phyloP scores from a whole-genome alignment of 805 yeast genomes.

The Cyberlindnera maritima region DNA sequence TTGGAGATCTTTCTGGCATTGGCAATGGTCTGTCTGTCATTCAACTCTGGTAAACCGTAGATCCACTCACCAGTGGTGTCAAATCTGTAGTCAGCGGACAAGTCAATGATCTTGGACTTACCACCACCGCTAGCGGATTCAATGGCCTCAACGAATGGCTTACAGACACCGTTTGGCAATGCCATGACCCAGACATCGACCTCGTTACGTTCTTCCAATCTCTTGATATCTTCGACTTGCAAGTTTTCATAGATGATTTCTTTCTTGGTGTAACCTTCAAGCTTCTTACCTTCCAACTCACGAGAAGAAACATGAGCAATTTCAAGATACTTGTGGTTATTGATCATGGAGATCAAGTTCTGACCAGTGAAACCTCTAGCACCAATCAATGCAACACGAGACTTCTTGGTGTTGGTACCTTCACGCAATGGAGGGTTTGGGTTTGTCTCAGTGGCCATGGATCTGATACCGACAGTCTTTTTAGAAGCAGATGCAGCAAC shows the following conservation, averaged over 20 bases:
- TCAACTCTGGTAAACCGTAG: constrained; percentile 94
- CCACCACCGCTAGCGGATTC: constrained; percentile 60
- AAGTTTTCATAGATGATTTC: constrained; percentile 81
- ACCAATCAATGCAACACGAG: constrained; percentile 91
- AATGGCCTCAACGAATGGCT: constrained; percentile 80
- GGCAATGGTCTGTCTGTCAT: constrained; percentile 62
- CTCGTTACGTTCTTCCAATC: constrained; percentile 68
- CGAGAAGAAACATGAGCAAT: constrained; percentile 93
- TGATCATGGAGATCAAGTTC: constrained; percentile 82
- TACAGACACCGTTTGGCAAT: constrained; percentile 94
- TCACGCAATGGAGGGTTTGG: constrained; percentile 71
- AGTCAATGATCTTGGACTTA: constrained; percentile 79
- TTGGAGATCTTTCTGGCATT: constrained; percentile 81
- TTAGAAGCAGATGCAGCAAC: constrained; percentile 21
- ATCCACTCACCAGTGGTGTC: constrained; percentile 86
- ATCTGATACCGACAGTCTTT: constrained; percentile 28
- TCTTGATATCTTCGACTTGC: constrained; percentile 80
- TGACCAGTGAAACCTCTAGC: constrained; percentile 98
- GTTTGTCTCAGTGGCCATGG: constrained; percentile 41
- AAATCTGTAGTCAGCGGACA: constrained; percentile 95
- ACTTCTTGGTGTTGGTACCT: constrained; percentile 57
- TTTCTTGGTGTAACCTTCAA: constrained; percentile 82
- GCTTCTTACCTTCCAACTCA: constrained; percentile 83
- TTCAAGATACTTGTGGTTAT: constrained; percentile 84
- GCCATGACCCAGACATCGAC: constrained; percentile 99